Percentiles rank a stretch among this genome's conserved stretches.
These are phyloP conservation scores for Ophiostoma ulmi DNA, from an alignment of 2,329 filamentous ascomycete species.

Conservation along the genomic window DNA sequence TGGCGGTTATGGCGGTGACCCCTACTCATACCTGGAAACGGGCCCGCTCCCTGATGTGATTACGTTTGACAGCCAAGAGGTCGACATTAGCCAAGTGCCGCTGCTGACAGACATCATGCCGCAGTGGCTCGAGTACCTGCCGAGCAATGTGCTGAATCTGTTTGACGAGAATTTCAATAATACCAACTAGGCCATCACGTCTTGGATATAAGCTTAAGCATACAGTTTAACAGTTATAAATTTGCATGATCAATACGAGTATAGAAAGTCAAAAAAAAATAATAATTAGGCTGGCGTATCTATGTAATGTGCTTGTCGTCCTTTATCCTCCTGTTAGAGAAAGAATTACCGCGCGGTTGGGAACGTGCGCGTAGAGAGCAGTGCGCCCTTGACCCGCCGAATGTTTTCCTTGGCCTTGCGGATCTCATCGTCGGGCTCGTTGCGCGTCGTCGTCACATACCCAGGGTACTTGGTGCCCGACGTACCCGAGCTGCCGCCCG, in stretches of 20 bases:
- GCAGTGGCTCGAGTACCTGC: conserved; percentile 67
- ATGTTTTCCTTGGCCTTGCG: conserved; percentile 70
- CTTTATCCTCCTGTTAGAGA: not conserved
- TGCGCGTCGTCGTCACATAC: conserved; percentile 42
- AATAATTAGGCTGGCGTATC: not conserved
- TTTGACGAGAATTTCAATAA: conserved; percentile 38
- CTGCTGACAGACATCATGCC: conserved; percentile 60
- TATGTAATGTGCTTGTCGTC: not conserved
- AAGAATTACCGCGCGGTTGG: conserved; percentile 40
- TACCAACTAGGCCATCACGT: not conserved
- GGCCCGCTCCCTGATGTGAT: conserved; percentile 45
- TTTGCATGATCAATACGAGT: not conserved
- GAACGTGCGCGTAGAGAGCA: conserved; percentile 71
- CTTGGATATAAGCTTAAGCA: not conserved
- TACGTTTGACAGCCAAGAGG: conserved; percentile 70
- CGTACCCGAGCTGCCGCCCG: conserved; percentile 32
- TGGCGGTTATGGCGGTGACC: conserved; percentile 26
- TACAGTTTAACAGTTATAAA: too few relatives aligned
- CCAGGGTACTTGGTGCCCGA: conserved; percentile 35
- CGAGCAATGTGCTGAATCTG: conserved; percentile 58
- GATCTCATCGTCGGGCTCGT: conserved; percentile 64
- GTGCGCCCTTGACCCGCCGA: conserved; percentile 69
- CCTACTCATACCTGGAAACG: conserved; percentile 34
- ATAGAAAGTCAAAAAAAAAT: not conserved
- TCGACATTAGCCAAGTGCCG: conserved; percentile 65